Evolutionary conservation across 768 basidiomycete genomes (phyloP), one percentile per base, ranked within the genome.

Genomic region (Serendipita sp.): DNA sequence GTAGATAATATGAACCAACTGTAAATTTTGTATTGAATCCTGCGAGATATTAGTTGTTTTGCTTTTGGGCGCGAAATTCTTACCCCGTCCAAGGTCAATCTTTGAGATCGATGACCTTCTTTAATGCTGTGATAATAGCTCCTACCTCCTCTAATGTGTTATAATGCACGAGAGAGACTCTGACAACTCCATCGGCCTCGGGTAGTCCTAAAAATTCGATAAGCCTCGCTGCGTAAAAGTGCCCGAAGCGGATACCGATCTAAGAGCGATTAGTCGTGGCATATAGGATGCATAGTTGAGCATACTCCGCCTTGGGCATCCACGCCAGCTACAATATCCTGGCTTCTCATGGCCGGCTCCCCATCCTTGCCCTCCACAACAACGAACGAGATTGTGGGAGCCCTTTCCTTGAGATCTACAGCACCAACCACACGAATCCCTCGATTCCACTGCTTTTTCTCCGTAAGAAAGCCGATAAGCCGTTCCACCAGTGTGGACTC

Each of bases 231-330:
- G 88, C 86, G 70, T 89, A 89, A 70, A 86, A 89, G 70, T 90
- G 84, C 1, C 88, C 88, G 65, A 80, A 88, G 24, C 86, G 84
- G 65, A 90, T 86, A 0, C 88, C 88, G 54, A 88, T 79, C 88
- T 90, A 8, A 53, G 15, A 2, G 34, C 38, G 15, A 63, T 15
- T 32, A 63, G 46, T n/a, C 56, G 2, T 10, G 16, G 10, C n/a
- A 32, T 16, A 32, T 18, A 60, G 10, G n/a, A 3, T 7, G 44
- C 45, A 47, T 1, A 78, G 13, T 13, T 41, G 38, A 41, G 13
- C 85, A 70, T 64, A 89, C 88, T 41, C 78, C 77, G 28, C 82
- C 82, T 62, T 79, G 82, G 69, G 77, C 71, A 71, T 90, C 88
- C 68, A 89, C 87, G 15, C 75, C 75, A 28, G 74, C 75, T 3